phyloP scores from a whole-genome alignment of 495 filamentous ascomycete species.

The Aspergillus panamensis region DNA sequence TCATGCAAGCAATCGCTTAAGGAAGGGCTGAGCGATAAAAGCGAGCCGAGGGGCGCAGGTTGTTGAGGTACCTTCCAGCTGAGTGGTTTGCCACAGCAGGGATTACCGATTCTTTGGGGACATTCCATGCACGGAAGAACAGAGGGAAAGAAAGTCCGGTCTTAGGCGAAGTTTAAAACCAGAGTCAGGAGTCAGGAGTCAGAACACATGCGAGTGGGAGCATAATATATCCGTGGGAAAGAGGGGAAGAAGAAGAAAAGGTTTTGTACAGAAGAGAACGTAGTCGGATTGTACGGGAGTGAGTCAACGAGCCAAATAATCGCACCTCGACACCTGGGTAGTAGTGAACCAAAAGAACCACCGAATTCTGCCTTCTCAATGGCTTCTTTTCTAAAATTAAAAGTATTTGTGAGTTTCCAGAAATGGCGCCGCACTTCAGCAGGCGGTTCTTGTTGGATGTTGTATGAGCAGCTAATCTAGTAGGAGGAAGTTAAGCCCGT shows the following conservation, averaged over 20 bases:
- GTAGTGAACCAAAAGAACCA: neutral
- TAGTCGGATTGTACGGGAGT: neutral
- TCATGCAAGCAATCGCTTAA: constrained; percentile 15
- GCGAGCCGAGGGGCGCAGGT: constrained; percentile 4
- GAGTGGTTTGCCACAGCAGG: constrained; percentile 8
- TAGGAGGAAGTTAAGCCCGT: neutral
- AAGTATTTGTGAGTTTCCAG: constrained; percentile 1
- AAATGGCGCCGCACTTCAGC: constrained; percentile 4
- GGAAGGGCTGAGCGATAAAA: constrained; percentile 5
- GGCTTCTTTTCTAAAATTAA: neutral
- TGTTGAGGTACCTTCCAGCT: constrained; percentile 16
- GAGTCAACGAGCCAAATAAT: neutral
- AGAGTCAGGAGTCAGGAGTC: neutral
- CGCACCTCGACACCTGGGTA: too few relatives aligned
- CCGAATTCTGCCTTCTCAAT: neutral
- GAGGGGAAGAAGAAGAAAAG: neutral
- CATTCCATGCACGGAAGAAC: constrained; percentile 1
- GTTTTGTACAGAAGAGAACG: neutral
- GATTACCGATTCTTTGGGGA: constrained; percentile 5
- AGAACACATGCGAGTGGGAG: neutral
- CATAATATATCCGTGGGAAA: neutral
- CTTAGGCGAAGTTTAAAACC: constrained; percentile 6
- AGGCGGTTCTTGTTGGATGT: neutral
- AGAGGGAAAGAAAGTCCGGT: neutral
- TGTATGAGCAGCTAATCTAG: neutral